Evolutionary conservation across 108 stramenopile genomes (phyloP), one percentile per base, ranked within the genome.

Genomic region (Bacterosira constricta): DNA sequence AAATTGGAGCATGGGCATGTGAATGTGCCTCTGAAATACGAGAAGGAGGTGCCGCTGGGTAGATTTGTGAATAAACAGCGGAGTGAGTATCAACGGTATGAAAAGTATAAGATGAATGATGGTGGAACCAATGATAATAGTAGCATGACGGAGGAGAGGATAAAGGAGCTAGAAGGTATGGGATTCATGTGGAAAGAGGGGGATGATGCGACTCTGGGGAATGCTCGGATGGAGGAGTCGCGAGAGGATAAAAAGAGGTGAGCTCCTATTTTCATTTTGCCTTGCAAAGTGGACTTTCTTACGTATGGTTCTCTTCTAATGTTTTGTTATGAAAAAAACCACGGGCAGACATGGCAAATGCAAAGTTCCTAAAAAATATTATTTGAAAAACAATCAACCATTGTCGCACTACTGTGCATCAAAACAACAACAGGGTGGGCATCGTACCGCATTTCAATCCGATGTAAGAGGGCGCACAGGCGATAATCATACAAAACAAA

Each of bases 31-130:
- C 34, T 59, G 1, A 70, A 70, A 37, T 59, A 59, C 35, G 69
- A 70, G 37, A 26, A 35, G 35, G 59, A 70, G 41, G 13, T 55
- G 17, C 30, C 71, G 3, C 52, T 73, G 6, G 71, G 71, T 5
- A 56, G 51, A 9, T 73, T 63, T 54, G 71, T 73, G 52, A 64
- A 63, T 39, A 73, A 73, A 15, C 71, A 73, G 45, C 50, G 62
- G 31, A 54, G 62, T 38, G 71, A 73, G 44, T 73, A 63, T 25
- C 51, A 53, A 20, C 54, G 54, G 13, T 45, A 63, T 10, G 20
- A 64, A 32, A 64, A 42, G 21, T 12, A 42, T 2, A 42, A 37
- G 36, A 37, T 5, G 3, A 2, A 42, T 11, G 41, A 42, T 12
- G 41, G 41, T n/a, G 41, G 4, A n/a, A 12, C 2, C 12, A 62